Base-by-base conservation (phyloP, 2,329 filamentous ascomycete genomes). In the Scedosporium minutisporum region DNA sequence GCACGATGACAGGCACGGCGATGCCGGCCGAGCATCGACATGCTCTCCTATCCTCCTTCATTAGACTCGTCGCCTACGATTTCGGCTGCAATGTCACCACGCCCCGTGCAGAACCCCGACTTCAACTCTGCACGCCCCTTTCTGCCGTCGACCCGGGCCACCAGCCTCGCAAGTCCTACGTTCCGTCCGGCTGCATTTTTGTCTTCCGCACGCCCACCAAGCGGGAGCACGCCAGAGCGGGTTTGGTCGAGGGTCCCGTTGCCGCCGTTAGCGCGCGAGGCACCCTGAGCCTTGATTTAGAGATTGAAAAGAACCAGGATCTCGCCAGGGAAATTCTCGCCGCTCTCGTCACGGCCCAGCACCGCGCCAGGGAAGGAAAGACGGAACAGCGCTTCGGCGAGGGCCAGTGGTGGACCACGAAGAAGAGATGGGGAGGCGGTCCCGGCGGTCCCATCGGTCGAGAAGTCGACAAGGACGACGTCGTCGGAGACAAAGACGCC, bases 41-140 rank as follows among this genome's bases (percentile, higher is more conserved):
- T 62, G 78, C 78, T 62, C 75, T 87, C n/a, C 66, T 85, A 12
- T 77, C 80, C 2, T 79, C 84, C 42, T 87, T 87, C 63, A 71
- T 87, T 63, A 87, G 87, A 70, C 78, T 88, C 4, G 79, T 88
- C 16, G 80, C 84, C 18, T 88, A 87, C 68, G 84, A 87, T 65
- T 88, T 87, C 71, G 82, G 84, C 60, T 87, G 85, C 71, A 87
- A 82, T 66, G 80, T 86, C 58, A 76, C 78, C 2, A 76, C 80
- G 27, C 75, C 85, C 16, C 80, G 84, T 48, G 75, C 77, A 25
- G 85, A 88, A 67, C 85, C 85, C 9, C 79, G 85, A 2, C 74
- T 88, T 21, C 79, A 86, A 57, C 71, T 87, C 60, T 75, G 74
- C 58, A 76, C 76, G n/a, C 70, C 73, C 2, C 66, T 69, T 63